Base-by-base conservation (phyloP, 2,329 filamentous ascomycete species). In the Botryotinia calthae region DNA sequence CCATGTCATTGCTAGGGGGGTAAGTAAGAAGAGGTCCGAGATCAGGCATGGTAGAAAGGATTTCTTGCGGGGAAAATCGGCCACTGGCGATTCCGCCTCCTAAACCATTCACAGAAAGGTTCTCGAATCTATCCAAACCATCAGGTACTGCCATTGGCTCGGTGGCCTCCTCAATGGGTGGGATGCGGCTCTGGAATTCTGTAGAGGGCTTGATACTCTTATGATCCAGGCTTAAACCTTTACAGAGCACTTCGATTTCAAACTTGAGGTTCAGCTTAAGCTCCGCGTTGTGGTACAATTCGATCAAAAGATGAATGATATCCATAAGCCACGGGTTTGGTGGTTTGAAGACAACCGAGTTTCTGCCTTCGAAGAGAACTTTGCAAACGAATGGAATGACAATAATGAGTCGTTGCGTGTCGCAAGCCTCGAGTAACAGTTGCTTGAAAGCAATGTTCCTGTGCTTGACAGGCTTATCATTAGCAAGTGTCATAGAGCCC, bases 281-380 rank as follows among this genome's bases (percentile, higher is more conserved):
- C 78, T 98, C 95, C 22, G 93, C 94, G 79, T 93, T 92, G 79
- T 97, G 92, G 79, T 99, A 99, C 6, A 99, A 87, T 80, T 99
- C 97, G 78, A 97, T 93, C 51, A 99, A 87, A 12, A 98, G 86
- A 76, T 93, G 89, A 72, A 99, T 89, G 71, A 99, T 96, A 79
- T 99, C 96, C 93, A 98, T 97, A 62, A 98, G 82, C 96, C 96
- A 99, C 1, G 96, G 96, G 78, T 99, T 99, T 1, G 96, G 96
- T 18, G 95, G 95, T 73, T 90, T 92, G 84, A 99, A 99, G 16
- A 98, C 91, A 20, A 91, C 92, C 0, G 96, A 98, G 68, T 90
- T 88, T 54, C 89, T 90, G 31, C 94, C 95, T 81, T 98, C 94
- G 34, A 92, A 88, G 34, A 99, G 85, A 8, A 98, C 94, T 82